Evolutionary conservation across 75 land plant species (phyloP).

Genomic region (Cunninghamia lanceolata): DNA sequence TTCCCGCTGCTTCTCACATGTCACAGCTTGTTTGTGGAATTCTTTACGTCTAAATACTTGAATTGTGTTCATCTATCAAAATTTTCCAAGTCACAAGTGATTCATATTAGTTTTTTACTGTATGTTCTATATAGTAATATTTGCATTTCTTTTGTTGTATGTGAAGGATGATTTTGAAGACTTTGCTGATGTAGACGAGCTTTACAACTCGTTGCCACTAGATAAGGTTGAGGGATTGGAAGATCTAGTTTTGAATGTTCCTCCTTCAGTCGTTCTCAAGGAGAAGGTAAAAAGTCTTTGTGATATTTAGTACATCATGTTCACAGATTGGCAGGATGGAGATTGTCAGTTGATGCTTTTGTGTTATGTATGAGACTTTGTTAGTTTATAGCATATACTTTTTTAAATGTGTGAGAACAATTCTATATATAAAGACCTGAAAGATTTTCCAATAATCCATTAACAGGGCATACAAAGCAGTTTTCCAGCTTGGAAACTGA

Average conservation of each 20-base stretch:
- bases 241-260: slow-evolving; percentile 64
- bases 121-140: background rate
- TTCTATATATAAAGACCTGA: too few relatives aligned
- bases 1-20: background rate
- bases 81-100: background rate
- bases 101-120: background rate
- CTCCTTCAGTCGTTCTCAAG: slow-evolving; percentile 61
- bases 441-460: too few relatives aligned
- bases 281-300: slow-evolving; percentile 56
- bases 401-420: background rate
- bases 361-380: background rate
- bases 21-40: background rate
- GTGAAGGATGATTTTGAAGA: slow-evolving; percentile 90
- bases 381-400: background rate
- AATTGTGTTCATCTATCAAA: background rate
- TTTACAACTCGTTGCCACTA: slow-evolving; percentile 69
- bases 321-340: background rate
- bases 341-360: background rate
- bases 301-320: background rate
- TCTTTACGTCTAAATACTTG: background rate
- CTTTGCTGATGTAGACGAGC: slow-evolving; percentile 88
- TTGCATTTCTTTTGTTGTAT: slow-evolving; percentile 1
- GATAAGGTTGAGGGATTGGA: slow-evolving; percentile 95
- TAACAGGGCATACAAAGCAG: too few relatives aligned
- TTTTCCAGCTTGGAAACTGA: too few relatives aligned